Percentiles rank a stretch among this genome's conserved stretches.
These are phyloP conservation scores for Tetradesmus obliquus DNA, from an alignment of 139 green algal genomes.

Conservation along the genomic window DNA sequence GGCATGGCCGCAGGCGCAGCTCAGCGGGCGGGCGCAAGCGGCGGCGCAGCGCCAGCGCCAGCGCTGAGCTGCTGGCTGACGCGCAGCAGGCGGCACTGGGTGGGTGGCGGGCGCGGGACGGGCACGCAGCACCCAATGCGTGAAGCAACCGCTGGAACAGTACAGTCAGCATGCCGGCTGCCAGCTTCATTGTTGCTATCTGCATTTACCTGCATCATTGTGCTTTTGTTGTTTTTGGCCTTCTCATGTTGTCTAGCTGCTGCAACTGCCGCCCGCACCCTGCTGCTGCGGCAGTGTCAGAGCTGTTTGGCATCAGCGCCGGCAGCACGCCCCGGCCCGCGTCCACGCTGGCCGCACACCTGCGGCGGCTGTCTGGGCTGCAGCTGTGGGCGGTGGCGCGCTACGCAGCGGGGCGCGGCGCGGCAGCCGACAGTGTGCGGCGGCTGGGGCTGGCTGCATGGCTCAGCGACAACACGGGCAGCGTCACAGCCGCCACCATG, in stretches of 20 bases:
- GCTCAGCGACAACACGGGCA: neutral
- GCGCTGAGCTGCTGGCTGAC: neutral
- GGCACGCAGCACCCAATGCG: too few relatives aligned
- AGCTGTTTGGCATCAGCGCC: conserved; percentile 39
- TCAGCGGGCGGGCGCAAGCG: neutral
- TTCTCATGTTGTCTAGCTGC: neutral
- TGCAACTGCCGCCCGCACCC: too few relatives aligned
- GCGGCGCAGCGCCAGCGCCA: neutral
- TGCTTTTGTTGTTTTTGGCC: neutral
- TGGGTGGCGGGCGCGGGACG: too few relatives aligned
- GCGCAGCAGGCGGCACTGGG: conserved; percentile 16
- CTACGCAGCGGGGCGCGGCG: conserved; percentile 30
- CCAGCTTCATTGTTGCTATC: neutral
- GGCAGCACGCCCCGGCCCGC: neutral
- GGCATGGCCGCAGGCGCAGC: neutral
- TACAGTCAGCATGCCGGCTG: too few relatives aligned
- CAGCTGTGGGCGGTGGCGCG: conserved; percentile 25
- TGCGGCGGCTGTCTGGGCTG: conserved; percentile 28
- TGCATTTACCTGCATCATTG: neutral
- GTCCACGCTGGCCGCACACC: conserved; percentile 7
- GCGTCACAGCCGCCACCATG: neutral
- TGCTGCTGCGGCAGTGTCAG: conserved; percentile 13
- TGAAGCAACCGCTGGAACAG: too few relatives aligned
- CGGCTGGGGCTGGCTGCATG: conserved; percentile 39
- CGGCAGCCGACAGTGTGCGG: neutral